Evolutionary conservation across 345 rosid genomes (phyloP), one percentile per base, ranked within the genome.

Genomic region (Brassica incana): DNA sequence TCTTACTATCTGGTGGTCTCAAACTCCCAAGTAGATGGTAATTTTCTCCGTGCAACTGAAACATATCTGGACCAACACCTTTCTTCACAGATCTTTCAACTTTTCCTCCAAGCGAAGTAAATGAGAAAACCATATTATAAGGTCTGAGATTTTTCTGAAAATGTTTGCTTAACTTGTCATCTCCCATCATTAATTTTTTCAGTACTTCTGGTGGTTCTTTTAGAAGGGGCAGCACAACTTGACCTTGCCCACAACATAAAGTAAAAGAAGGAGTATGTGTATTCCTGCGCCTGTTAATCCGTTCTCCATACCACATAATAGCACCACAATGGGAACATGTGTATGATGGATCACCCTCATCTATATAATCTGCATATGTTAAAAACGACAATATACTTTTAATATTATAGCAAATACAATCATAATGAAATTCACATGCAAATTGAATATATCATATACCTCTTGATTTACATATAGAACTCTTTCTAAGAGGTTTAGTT

Each of bases 41-140:
- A 2, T 23, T 60, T 23, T 8, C n/a, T 10, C 65, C 65, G 1
- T 60, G 33, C 1, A 60, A 7, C 9, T 54, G 59, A 52, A 54
- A 15, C 9, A 54, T 54, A 15, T 54, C 23, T 6, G 60, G 60
- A 15, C 60, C 23, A 2, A 16, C 9, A 1, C 99, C 87, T 14
- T 50, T 48, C 15, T 48, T 48, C 15, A 40, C 48, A 2, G 48
- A 40, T 40, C 48, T 40, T 8, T 40, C 48, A 40, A 40, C 48
- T 40, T 40, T 40, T 3, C 48, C 48, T 2, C 48, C 48, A 40
- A 40, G 48, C 9, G 48, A 40, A 40, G 48, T 40, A 40, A 40
- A 40, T 40, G 48, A 9, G 48, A 40, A 40, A 8, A 40, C 48
- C 48, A 40, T 40, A 40, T 40, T 40, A 40, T 40, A 40, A 40